Base-by-base conservation (phyloP, 345 rosid genomes). In the Reutealis trisperma region DNA sequence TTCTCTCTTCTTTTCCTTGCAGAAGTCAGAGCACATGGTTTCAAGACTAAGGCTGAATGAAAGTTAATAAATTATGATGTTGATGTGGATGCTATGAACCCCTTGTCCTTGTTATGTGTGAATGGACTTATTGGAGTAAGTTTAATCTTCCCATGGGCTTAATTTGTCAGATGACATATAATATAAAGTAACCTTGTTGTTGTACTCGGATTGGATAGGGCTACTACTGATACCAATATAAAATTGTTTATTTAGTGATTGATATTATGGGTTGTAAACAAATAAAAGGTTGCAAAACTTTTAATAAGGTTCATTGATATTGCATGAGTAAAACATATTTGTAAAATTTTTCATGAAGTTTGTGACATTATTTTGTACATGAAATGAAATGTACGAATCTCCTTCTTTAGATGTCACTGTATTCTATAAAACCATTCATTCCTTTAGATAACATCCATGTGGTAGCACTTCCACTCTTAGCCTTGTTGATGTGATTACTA, bases 21-120 rank as follows among this genome's bases (percentile, higher is more conserved):
- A 88, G 93, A 89, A 81, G 71, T 81, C 89, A 0, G 92, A 90
- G 80, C 84, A 88, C 68, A 90, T 92, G 94, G 87, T 84, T 75
- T 89, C 97, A 34, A 86, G 86, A 82, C 70, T 19, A 24, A 87
- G 73, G 32, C 86, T 30, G 60, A 73, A 77, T 47, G 70, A 79
- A 81, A 81, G 67, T 59, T 66, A 9, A 25, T 57, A 41, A 49
- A 49, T 41, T 30, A 66, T 14, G 42, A 24, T 34, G 65, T 24
- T n/a, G 59, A 47, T 70, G 79, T 32, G 15, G 51, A 63, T 74
- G 41, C 67, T 0, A 6, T 14, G 9, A 59, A 55, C 18, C 27
- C 15, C 22, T 51, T 61, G 6, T 45, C 16, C 41, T 22, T 44
- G 16, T 61, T 44, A 16, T 19, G 27, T 58, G 63, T 49, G 14